These are phyloP conservation scores for Macrophomina tecta DNA, from an alignment of 2,329 filamentous ascomycete genomes.

Conservation along the genomic window DNA sequence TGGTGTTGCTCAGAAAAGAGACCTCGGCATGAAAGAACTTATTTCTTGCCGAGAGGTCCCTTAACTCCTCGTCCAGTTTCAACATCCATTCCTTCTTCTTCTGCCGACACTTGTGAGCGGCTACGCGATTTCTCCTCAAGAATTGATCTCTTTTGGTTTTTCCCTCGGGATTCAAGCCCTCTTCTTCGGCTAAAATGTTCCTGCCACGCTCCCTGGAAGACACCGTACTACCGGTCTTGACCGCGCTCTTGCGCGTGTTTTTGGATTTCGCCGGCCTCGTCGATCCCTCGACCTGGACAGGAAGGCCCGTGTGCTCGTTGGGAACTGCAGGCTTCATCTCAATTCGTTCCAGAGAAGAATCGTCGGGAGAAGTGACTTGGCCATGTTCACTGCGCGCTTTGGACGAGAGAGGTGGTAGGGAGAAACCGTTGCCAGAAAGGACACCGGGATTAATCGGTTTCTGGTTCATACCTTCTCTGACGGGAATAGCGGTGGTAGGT, in stretches of 20 bases:
- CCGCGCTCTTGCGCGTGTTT: conserved; percentile 14
- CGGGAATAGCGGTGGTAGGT: not conserved
- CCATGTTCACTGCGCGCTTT: conserved; percentile 33
- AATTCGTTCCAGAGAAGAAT: conserved; percentile 37
- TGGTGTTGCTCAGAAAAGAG: conserved; percentile 12
- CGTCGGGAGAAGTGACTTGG: conserved; percentile 45
- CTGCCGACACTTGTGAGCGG: conserved; percentile 75
- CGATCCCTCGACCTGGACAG: not conserved
- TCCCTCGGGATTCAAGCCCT: conserved; percentile 12
- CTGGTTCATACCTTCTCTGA: not conserved
- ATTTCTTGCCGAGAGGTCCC: conserved; percentile 45
- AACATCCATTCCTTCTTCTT: conserved; percentile 68
- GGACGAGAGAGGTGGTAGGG: not conserved
- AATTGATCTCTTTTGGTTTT: conserved; percentile 21
- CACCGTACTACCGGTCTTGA: not conserved
- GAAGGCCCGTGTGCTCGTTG: not conserved
- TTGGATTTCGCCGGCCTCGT: not conserved
- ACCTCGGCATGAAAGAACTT: conserved; percentile 43
- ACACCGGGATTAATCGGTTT: conserved; percentile 7
- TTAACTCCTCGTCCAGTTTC: conserved; percentile 55
- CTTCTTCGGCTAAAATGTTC: not conserved
- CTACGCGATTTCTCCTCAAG: conserved; percentile 73
- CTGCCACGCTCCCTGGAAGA: conserved; percentile 16
- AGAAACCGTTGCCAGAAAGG: not conserved
- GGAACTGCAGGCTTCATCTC: not conserved